These are phyloP conservation scores for Dissophora globulifera DNA, from an alignment of 192 early-diverging fungal genomes.

Conservation along the genomic window DNA sequence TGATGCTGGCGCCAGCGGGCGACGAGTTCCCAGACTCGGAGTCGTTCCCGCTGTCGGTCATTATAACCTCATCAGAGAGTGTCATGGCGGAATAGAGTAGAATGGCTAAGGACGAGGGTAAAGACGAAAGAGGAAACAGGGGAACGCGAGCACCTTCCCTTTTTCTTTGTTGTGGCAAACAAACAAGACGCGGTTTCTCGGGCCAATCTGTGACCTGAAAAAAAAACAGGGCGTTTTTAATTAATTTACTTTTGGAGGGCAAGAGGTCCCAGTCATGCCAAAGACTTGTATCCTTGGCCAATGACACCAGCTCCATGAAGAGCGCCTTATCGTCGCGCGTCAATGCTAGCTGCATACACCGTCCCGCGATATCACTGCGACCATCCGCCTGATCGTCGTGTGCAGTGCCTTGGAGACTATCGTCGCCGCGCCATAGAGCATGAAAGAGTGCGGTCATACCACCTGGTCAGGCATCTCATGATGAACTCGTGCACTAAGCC, in stretches of 20 bases:
- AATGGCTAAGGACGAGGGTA: neutral
- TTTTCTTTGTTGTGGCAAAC: too few relatives aligned
- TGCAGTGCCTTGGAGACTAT: conserved; percentile 35
- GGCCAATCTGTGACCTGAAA: too few relatives aligned
- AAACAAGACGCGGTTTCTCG: neutral
- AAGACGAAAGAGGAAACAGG: neutral
- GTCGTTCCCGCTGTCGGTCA: conserved; percentile 52
- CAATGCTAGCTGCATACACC: too few relatives aligned
- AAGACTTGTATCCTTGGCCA: conserved; percentile 30
- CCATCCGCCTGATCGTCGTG: conserved; percentile 23
- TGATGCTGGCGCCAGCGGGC: neutral
- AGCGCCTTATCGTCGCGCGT: conserved; percentile 14
- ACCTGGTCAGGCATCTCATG: conserved; percentile 30
- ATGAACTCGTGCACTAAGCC: conserved; percentile 51
- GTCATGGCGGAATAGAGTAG: conserved; percentile 8
- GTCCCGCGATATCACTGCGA: too few relatives aligned
- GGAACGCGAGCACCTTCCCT: too few relatives aligned
- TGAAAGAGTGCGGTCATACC: conserved; percentile 32
- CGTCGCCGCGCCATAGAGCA: conserved; percentile 40
- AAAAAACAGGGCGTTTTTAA: too few relatives aligned
- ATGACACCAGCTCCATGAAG: conserved; percentile 47
- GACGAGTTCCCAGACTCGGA: conserved; percentile 42
- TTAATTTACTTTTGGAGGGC: too few relatives aligned
- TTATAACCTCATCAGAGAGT: conserved; percentile 41
- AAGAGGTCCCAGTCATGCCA: conserved; percentile 40